A percentile compares a stretch with the other conserved stretches of the same genome.
phyloP scores from a whole-genome alignment of 2,329 filamentous ascomycete species.

The Neofusicoccum kwambonambiense region DNA sequence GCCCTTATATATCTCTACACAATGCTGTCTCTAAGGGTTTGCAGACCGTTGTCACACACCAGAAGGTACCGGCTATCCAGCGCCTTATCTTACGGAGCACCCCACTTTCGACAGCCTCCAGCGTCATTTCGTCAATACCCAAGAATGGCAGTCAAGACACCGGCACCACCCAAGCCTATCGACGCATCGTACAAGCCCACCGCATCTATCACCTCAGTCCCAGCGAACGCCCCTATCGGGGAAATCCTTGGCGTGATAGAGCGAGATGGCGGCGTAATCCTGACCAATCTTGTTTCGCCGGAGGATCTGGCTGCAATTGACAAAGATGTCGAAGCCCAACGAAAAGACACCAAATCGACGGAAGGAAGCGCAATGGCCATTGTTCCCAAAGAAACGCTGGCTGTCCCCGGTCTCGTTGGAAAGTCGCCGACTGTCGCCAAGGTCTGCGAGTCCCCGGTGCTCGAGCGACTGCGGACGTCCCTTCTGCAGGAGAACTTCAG shows the following conservation, averaged over 20 bases:
- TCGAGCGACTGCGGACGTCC: conserved; percentile 26
- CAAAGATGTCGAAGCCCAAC: conserved; percentile 22
- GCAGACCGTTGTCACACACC: no score
- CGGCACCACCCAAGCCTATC: not conserved
- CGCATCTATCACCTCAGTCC: conserved; percentile 24
- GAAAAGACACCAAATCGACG: not conserved
- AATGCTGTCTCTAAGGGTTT: no score
- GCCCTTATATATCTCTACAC: no score
- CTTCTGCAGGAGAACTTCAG: conserved; percentile 28
- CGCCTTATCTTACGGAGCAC: no score
- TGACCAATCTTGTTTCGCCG: conserved; percentile 27
- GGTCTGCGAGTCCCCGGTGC: conserved; percentile 25
- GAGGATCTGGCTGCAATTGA: conserved; percentile 29
- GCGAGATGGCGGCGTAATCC: conserved; percentile 35
- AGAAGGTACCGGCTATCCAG: no score
- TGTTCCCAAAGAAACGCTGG: conserved; percentile 27
- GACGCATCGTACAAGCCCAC: conserved; percentile 16
- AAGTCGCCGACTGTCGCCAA: conserved; percentile 29
- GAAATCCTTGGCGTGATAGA: conserved; percentile 33
- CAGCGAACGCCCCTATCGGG: conserved; percentile 27
- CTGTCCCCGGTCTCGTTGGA: conserved; percentile 31
- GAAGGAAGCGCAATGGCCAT: conserved; percentile 22
- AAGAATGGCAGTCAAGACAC: not conserved
- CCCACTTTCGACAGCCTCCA: no score
- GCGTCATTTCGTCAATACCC: no score